A percentile compares a stretch with the other conserved stretches of the same genome.
Conservation (phyloP, 768 basidiomycete species). For the Antrodiella citrinella region DNA sequence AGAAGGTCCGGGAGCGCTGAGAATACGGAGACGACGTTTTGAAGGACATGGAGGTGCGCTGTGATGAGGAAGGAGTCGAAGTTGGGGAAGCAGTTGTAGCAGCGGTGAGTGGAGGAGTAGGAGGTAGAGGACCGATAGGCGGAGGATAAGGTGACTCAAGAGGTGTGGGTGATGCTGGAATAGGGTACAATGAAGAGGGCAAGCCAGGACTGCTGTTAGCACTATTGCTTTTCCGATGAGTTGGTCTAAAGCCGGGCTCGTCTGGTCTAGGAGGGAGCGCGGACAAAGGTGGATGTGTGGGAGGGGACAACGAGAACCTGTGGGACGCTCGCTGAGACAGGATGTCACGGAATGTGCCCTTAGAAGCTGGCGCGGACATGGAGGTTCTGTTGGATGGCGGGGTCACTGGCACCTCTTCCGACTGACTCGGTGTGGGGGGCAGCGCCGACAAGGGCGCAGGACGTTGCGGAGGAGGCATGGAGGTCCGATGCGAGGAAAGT, state of each 20-base stretch:
- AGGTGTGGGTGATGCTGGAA: slow-evolving; percentile 39
- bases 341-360: slow-evolving; percentile 45
- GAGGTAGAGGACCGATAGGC: slow-evolving; percentile 36
- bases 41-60: slow-evolving; percentile 21
- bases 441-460: slow-evolving; percentile 65
- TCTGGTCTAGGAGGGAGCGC: slow-evolving; percentile 63
- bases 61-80: slow-evolving; percentile 9
- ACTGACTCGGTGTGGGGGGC: slow-evolving; percentile 51
- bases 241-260: slow-evolving; percentile 26
- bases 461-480: slow-evolving; percentile 65
- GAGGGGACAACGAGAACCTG: slow-evolving; percentile 29
- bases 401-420: slow-evolving; percentile 9
- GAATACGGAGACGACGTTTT: slow-evolving; percentile 60
- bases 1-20: slow-evolving; percentile 43
- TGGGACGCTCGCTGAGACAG: slow-evolving; percentile 39
- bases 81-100: slow-evolving; percentile 15
- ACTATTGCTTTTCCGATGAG: slow-evolving; percentile 20
- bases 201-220: slow-evolving; percentile 13
- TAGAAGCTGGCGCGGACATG: slow-evolving; percentile 19
- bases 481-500: slow-evolving; percentile 39
- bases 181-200: slow-evolving; percentile 27
- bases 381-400: slow-evolving; percentile 25
- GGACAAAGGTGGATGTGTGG: slow-evolving; percentile 54
- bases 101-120: slow-evolving; percentile 13
- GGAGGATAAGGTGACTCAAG: slow-evolving; percentile 32